Evolutionary conservation across 1,284 basidiomycete species (phyloP), one percentile per base, ranked within the genome.

Genomic region (Bondarzewia mesenterica): DNA sequence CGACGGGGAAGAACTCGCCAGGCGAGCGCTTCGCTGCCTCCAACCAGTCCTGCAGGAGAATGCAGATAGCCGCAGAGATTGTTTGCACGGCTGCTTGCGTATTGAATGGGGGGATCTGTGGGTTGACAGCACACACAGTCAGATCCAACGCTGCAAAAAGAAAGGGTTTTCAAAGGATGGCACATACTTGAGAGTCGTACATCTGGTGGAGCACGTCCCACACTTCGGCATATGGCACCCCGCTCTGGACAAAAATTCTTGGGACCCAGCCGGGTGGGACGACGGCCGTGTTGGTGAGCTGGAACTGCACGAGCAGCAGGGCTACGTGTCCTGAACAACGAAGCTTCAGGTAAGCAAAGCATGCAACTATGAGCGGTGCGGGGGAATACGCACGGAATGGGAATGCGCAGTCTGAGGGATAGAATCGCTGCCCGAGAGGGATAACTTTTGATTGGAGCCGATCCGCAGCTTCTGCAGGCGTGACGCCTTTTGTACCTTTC

Each of bases 331-430:
- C 90, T 92, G 53, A 12, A 15, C 41, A 42, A 21, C 12, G 18
- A 1, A n/a, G 26, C n/a, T 40, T 40, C 21, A 40, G 15, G 8
- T 4, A 40, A 40, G 5, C n/a, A n/a, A n/a, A n/a, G n/a, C n/a
- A n/a, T n/a, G n/a, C n/a, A n/a, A n/a, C n/a, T n/a, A n/a, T n/a
- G n/a, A n/a, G n/a, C n/a, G n/a, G n/a, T n/a, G n/a, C n/a, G n/a
- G n/a, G n/a, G n/a, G n/a, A n/a, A n/a, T n/a, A 65, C 83, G 60
- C 60, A 93, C 89, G 76, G 44, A 93, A 70, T 8, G 91, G 89
- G 65, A 95, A 94, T 14, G 91, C 89, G 53, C 84, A 84, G 57
- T 95, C 91, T 2, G 92, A 94, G 1, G 92, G 90, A 63, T 89
- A 93, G 65, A 93, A 95, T 26, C 87, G 76, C 56, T 86, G 82